A percentile compares a stretch with the other conserved stretches of the same genome.
These are phyloP conservation scores for Mortierella hygrophila DNA, from an alignment of 192 early-diverging fungal species.

Conservation along the genomic window DNA sequence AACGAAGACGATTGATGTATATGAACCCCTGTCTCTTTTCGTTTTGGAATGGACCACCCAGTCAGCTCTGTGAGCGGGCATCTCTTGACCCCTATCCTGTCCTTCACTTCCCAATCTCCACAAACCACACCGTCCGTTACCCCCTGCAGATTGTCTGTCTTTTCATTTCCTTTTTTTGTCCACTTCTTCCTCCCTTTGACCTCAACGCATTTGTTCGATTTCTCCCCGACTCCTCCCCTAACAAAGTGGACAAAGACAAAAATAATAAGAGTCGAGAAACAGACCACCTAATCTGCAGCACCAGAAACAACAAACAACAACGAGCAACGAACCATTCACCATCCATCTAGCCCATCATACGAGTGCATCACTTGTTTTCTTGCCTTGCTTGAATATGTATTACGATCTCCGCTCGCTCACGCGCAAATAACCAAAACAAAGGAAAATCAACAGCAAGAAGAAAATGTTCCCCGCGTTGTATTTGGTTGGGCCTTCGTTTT, in stretches of 20 bases:
- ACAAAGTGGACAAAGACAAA: background rate
- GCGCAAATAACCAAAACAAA: background rate
- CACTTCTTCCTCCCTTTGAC: background rate
- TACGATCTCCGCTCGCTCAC: conserved; percentile 24
- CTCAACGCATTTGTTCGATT: background rate
- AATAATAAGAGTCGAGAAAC: background rate
- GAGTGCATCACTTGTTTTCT: conserved; percentile 3
- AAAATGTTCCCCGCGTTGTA: conserved; percentile 35
- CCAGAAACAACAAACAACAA: background rate
- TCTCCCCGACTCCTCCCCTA: background rate
- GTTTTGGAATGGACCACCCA: too few relatives aligned
- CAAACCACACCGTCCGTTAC: background rate
- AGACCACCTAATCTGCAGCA: background rate
- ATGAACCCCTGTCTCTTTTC: background rate
- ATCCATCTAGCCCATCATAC: background rate
- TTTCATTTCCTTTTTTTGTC: background rate
- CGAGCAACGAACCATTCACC: background rate
- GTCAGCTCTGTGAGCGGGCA: background rate
- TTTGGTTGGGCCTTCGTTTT: background rate
- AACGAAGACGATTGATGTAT: background rate
- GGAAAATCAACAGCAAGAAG: background rate
- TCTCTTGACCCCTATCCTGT: background rate
- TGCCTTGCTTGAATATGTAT: background rate
- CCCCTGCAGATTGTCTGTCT: background rate
- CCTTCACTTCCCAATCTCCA: background rate